These are phyloP conservation scores for Colletotrichum brevisporum DNA, from an alignment of 2,329 filamentous ascomycete genomes.

Conservation along the genomic window DNA sequence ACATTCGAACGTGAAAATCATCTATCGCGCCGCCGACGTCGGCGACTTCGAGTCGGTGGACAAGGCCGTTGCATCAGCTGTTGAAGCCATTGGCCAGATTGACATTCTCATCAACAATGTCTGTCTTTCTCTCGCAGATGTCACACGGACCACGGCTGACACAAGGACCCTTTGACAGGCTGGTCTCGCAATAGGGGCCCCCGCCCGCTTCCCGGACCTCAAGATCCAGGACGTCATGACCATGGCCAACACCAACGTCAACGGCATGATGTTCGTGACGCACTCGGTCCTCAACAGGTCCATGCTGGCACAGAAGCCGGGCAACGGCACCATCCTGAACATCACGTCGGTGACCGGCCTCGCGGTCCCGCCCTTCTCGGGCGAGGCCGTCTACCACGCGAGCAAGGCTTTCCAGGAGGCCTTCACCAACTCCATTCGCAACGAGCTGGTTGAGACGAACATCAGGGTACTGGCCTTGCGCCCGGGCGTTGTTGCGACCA, in stretches of 20 bases:
- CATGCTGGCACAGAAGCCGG: slow-evolving; percentile 55
- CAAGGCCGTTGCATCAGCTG: slow-evolving; percentile 47
- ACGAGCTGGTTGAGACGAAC: slow-evolving; percentile 60
- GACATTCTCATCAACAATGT: slow-evolving; percentile 63
- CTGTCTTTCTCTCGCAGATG: no score
- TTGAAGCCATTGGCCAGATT: slow-evolving; percentile 53
- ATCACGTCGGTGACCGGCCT: slow-evolving; percentile 62
- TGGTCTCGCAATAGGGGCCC: slow-evolving; percentile 62
- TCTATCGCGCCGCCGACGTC: slow-evolving; percentile 47
- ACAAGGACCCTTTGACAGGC: slow-evolving; percentile 45
- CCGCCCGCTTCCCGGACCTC: slow-evolving; percentile 57
- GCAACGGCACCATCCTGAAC: slow-evolving; percentile 60
- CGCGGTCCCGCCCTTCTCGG: slow-evolving; percentile 62
- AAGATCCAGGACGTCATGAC: slow-evolving; percentile 56
- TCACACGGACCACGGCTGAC: not conserved
- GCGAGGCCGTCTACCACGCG: slow-evolving; percentile 64
- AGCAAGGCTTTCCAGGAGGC: slow-evolving; percentile 62
- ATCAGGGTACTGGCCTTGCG: slow-evolving; percentile 62
- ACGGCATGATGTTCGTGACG: slow-evolving; percentile 61
- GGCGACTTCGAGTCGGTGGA: slow-evolving; percentile 49
- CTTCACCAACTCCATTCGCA: slow-evolving; percentile 63
- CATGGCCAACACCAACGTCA: slow-evolving; percentile 64
- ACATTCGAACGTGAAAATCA: slow-evolving; percentile 24
- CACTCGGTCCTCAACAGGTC: slow-evolving; percentile 60
- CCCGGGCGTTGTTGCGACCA: slow-evolving; percentile 62